Evolutionary conservation across 192 early-diverging fungal species (phyloP).

Genomic region (Podila horticola): DNA sequence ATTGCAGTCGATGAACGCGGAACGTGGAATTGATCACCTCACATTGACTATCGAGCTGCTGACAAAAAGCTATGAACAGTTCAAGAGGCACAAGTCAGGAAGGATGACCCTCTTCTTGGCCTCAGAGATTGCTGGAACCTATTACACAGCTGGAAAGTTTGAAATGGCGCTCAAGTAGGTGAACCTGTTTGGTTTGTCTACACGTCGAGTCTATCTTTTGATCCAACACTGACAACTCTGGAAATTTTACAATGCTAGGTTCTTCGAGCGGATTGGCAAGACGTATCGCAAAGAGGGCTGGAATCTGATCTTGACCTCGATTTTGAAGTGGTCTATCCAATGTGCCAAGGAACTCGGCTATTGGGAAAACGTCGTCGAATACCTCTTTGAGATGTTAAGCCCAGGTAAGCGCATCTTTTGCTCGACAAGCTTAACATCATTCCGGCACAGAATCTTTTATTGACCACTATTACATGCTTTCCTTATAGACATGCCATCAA

Average conservation of each 20-base stretch:
- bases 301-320: constrained; percentile 73
- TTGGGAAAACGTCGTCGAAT: constrained; percentile 71
- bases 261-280: constrained; percentile 89
- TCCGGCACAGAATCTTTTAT: neutral
- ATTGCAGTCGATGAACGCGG: constrained; percentile 52
- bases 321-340: constrained; percentile 68
- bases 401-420: constrained; percentile 31
- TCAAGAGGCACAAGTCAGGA: constrained; percentile 75
- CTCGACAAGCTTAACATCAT: neutral
- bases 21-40: constrained; percentile 72
- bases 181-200: neutral
- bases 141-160: constrained; percentile 78
- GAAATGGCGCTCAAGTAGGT: constrained; percentile 83
- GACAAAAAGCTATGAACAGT: constrained; percentile 94
- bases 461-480: constrained; percentile 27
- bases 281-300: constrained; percentile 92
- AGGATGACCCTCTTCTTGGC: constrained; percentile 89
- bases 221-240: neutral
- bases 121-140: constrained; percentile 87
- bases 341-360: constrained; percentile 77
- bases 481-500: constrained; percentile 55
- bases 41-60: constrained; percentile 80
- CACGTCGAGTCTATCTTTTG: neutral
- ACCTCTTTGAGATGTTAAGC: constrained; percentile 77
- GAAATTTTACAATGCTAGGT: constrained; percentile 45